These are phyloP conservation scores for Talaromyces ruber DNA, from an alignment of 495 filamentous ascomycete genomes.

Conservation along the genomic window DNA sequence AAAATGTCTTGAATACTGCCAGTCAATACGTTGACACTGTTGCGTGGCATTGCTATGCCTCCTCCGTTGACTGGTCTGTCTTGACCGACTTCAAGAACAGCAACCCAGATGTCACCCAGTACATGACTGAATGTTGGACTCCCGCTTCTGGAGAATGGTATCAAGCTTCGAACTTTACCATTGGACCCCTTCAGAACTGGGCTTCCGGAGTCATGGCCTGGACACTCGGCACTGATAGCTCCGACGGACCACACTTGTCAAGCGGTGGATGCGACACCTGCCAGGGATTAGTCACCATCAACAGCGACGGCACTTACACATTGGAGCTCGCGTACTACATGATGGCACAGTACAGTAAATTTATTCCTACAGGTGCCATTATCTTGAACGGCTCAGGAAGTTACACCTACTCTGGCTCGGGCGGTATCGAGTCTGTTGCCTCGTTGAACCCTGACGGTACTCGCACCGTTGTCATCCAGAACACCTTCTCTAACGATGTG, in stretches of 20 bases:
- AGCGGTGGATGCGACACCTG: constrained; percentile 39
- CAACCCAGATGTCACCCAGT: constrained; percentile 38
- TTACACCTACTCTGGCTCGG: constrained; percentile 33
- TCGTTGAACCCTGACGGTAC: constrained; percentile 44
- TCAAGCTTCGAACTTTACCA: constrained; percentile 42
- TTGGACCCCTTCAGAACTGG: constrained; percentile 51
- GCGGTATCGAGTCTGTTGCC: constrained; percentile 39
- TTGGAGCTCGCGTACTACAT: constrained; percentile 46
- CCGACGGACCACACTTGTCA: constrained; percentile 43
- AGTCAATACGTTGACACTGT: constrained; percentile 34
- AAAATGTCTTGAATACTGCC: constrained; percentile 37
- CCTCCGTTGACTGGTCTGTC: constrained; percentile 38
- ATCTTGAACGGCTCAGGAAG: constrained; percentile 38
- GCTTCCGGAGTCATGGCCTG: constrained; percentile 44
- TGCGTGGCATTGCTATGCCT: constrained; percentile 51
- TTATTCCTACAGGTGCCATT: constrained; percentile 42
- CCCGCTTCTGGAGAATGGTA: constrained; percentile 36
- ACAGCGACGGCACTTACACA: constrained; percentile 35
- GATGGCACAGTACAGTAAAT: constrained; percentile 49
- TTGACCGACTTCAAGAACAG: constrained; percentile 37
- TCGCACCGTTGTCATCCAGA: constrained; percentile 44
- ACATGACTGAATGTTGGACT: constrained; percentile 55
- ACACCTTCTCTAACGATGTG: constrained; percentile 42
- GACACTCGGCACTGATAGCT: constrained; percentile 43
- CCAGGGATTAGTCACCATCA: constrained; percentile 35